phyloP scores from a whole-genome alignment of 495 filamentous ascomycete species.

The Daldinia decipiens region DNA sequence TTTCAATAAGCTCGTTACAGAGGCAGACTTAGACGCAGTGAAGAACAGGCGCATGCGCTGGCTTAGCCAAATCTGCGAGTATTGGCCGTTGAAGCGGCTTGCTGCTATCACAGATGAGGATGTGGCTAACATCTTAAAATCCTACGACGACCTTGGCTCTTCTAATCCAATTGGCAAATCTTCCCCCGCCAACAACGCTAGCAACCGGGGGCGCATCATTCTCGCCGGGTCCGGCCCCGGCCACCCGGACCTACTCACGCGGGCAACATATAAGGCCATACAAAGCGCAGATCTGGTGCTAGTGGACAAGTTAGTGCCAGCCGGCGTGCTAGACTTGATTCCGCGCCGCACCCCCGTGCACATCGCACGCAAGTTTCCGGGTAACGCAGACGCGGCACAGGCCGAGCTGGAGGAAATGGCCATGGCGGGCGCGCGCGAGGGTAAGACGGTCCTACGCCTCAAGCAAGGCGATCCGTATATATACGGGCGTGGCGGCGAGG shows the following conservation, averaged over 20 bases:
- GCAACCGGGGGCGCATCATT: slow-evolving; percentile 71
- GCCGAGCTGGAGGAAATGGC: slow-evolving; percentile 87
- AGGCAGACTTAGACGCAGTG: slow-evolving; percentile 75
- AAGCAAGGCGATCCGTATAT: slow-evolving; percentile 98
- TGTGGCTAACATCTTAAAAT: slow-evolving; percentile 74
- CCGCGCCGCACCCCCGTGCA: slow-evolving; percentile 88
- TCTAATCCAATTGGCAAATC: slow-evolving; percentile 10
- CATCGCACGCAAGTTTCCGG: slow-evolving; percentile 97
- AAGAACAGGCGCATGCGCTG: slow-evolving; percentile 88
- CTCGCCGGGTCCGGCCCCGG: slow-evolving; percentile 95
- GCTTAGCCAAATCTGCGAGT: slow-evolving; percentile 97
- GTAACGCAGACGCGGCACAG: slow-evolving; percentile 93
- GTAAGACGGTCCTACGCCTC: slow-evolving; percentile 82
- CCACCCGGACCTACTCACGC: slow-evolving; percentile 88
- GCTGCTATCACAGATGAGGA: slow-evolving; percentile 82
- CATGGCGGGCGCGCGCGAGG: slow-evolving; percentile 73
- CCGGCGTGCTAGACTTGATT: slow-evolving; percentile 85
- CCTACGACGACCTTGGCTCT: slow-evolving; percentile 60
- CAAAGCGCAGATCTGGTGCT: slow-evolving; percentile 85
- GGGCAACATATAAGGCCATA: slow-evolving; percentile 88
- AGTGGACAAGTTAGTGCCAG: slow-evolving; percentile 95
- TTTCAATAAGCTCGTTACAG: slow-evolving; percentile 84
- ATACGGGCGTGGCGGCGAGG: slow-evolving; percentile 93
- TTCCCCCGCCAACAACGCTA: neutral
- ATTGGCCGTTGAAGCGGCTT: slow-evolving; percentile 90